Percentiles rank a stretch among this genome's conserved stretches.
phyloP scores from a whole-genome alignment of 2,329 filamentous ascomycete species.

The Stachybotrys chlorohalonatus region DNA sequence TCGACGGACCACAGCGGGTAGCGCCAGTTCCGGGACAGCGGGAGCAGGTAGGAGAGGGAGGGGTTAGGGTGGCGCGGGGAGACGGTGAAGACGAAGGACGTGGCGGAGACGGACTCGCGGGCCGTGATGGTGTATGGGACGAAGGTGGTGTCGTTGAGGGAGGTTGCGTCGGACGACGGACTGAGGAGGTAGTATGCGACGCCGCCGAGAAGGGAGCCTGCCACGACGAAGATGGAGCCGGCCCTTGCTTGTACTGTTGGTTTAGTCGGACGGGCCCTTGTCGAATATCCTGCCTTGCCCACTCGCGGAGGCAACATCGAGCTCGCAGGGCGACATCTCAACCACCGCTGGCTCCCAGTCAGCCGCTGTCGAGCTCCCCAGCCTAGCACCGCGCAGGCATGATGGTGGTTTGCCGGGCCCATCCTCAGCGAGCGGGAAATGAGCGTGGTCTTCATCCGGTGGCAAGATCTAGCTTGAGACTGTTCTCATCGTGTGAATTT shows the following conservation, averaged over 20 bases:
- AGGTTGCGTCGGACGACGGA: slow-evolving; percentile 11
- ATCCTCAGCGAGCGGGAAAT: background rate
- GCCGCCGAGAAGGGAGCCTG: slow-evolving; percentile 12
- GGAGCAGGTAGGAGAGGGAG: slow-evolving; percentile 16
- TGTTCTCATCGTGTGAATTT: background rate
- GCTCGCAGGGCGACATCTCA: background rate
- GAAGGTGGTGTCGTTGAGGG: slow-evolving; percentile 53
- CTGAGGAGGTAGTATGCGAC: slow-evolving; percentile 15
- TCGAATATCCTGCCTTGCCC: background rate
- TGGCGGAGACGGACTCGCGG: slow-evolving; percentile 55
- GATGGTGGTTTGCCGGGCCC: background rate
- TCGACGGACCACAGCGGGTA: slow-evolving; percentile 78
- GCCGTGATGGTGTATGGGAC: slow-evolving; percentile 55
- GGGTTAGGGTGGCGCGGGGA: slow-evolving; percentile 26
- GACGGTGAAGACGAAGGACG: slow-evolving; percentile 61
- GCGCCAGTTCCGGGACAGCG: slow-evolving; percentile 17
- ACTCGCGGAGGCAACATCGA: background rate
- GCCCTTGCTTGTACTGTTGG: slow-evolving; percentile 13
- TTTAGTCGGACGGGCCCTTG: background rate
- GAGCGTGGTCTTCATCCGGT: no score
- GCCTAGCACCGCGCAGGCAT: background rate
- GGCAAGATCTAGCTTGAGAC: no score
- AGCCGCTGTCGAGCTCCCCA: background rate
- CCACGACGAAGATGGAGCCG: slow-evolving; percentile 11
- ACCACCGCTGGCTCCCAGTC: background rate